Conservation (phyloP, 148 eudicot species). For the Cornus controversa region DNA sequence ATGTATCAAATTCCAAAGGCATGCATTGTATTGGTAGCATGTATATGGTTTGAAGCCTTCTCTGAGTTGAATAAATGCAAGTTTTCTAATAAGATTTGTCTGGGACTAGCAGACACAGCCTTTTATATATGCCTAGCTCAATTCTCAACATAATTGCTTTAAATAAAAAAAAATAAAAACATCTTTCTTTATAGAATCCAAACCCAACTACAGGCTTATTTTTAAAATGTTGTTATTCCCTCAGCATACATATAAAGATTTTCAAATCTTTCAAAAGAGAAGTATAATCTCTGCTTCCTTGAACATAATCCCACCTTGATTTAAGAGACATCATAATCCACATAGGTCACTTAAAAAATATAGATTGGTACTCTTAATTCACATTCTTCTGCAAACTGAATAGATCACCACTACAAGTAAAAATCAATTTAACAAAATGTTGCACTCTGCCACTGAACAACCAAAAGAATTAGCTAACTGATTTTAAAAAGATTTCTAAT, state of each 20-base stretch:
- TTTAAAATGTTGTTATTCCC: background rate
- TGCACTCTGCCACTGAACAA: no score
- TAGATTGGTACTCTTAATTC: no score
- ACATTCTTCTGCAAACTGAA: no score
- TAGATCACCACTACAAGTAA: no score
- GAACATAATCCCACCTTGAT: slow-evolving; percentile 1
- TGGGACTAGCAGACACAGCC: slow-evolving; percentile 35
- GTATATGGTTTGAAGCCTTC: background rate
- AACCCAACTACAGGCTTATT: background rate
- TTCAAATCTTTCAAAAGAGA: background rate
- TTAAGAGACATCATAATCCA: no score
- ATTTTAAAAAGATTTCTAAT: no score
- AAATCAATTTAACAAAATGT: no score
- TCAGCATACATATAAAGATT: background rate
- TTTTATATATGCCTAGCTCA: slow-evolving; percentile 19
- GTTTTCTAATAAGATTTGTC: slow-evolving; percentile 19
- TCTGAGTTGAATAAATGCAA: slow-evolving; percentile 4
- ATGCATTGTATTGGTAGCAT: no score
- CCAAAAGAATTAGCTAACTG: no score
- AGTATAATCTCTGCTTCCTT: background rate
- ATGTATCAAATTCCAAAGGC: background rate
- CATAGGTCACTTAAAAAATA: no score
- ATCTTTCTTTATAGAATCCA: slow-evolving; percentile 19
- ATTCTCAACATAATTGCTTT: slow-evolving; percentile 24
- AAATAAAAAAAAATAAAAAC: slow-evolving; percentile 15